phyloP scores from a whole-genome alignment of 2,329 filamentous ascomycete species.

The Colletotrichum cordylinicola region DNA sequence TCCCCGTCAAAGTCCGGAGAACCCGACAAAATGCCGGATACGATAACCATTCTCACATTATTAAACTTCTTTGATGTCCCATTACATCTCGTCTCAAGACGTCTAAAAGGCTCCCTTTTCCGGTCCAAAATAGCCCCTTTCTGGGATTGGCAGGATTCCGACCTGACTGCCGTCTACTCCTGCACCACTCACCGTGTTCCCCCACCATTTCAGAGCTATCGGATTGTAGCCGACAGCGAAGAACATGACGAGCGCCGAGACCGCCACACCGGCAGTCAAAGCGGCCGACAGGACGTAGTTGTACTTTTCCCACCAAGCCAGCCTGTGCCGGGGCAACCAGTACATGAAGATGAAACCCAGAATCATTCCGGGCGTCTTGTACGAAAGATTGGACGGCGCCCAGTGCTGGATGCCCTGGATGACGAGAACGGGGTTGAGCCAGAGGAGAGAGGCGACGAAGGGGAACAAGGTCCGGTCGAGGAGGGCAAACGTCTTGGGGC shows the following conservation, averaged over 20 bases:
- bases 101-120: slow-evolving; percentile 26
- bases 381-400: slow-evolving; percentile 47
- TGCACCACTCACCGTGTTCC: slow-evolving; percentile 35
- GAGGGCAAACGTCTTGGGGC: slow-evolving; percentile 33
- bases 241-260: slow-evolving; percentile 47
- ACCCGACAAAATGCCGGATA: background rate
- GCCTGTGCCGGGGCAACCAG: slow-evolving; percentile 40
- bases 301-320: slow-evolving; percentile 53
- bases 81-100: no score
- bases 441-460: slow-evolving; percentile 42
- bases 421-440: slow-evolving; percentile 46
- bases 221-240: slow-evolving; percentile 47
- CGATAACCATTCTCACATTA: background rate
- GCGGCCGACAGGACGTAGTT: slow-evolving; percentile 51
- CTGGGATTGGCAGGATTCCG: slow-evolving; percentile 26
- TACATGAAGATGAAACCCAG: slow-evolving; percentile 49
- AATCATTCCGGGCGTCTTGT: slow-evolving; percentile 48
- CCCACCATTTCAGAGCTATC: slow-evolving; percentile 47
- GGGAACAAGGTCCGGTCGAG: slow-evolving; percentile 43
- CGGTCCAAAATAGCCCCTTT: slow-evolving; percentile 31
- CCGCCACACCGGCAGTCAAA: slow-evolving; percentile 45
- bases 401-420: slow-evolving; percentile 49
- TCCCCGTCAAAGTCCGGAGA: background rate
- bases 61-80: background rate
- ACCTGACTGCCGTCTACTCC: slow-evolving; percentile 27